Evolutionary conservation across 2,329 filamentous ascomycete genomes (phyloP), one percentile per base, ranked within the genome.

Genomic region (Sporothrix pseudoabietina): DNA sequence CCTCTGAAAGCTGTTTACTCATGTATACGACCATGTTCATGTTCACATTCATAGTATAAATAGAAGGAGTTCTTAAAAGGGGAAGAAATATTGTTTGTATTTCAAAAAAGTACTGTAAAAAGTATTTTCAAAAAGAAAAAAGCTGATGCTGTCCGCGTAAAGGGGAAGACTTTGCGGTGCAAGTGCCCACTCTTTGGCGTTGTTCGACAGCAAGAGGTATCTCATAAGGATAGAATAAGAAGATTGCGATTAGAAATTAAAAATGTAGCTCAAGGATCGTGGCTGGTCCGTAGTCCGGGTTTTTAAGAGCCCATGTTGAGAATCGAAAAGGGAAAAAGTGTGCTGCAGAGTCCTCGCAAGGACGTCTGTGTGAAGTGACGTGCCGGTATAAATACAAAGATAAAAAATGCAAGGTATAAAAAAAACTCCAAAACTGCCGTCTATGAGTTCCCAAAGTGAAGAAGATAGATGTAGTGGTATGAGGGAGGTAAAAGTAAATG

Each of bases 371-470:
- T 72, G 71, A 49, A 32, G 71, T 72, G 65, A 52, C 52, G 44
- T 30, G 52, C 68, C 26, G 26, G 59, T 63, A 72, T 59, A 22
- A 66, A 66, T 30, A 66, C 39, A 65, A 35, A 49, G 47, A 22
- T 22, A 35, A 41, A 49, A 49, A 14, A 49, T 16, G 19, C 30
- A 52, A 59, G 59, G 59, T 54, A 65, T 54, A 73, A 73, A 35
- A 35, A 73, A 35, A 73, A 72, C 70, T 70, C 70, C 73, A 39
- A 73, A 74, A 63, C 73, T 65, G 63, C 73, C 72, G 70, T 72
- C 73, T 72, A 74, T 69, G 61, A 69, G 52, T 63, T 55, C 52
- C 49, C 9, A 61, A 35, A 8, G 35, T 35, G 35, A 35, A 65
- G 70, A 63, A 68, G 30, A 19, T 19, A 16, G 61, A 35, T 70